A percentile compares a stretch with the other conserved stretches of the same genome.
Evolutionary conservation across 768 basidiomycete genomes (phyloP).

Genomic region (Lactifluus pinguis): DNA sequence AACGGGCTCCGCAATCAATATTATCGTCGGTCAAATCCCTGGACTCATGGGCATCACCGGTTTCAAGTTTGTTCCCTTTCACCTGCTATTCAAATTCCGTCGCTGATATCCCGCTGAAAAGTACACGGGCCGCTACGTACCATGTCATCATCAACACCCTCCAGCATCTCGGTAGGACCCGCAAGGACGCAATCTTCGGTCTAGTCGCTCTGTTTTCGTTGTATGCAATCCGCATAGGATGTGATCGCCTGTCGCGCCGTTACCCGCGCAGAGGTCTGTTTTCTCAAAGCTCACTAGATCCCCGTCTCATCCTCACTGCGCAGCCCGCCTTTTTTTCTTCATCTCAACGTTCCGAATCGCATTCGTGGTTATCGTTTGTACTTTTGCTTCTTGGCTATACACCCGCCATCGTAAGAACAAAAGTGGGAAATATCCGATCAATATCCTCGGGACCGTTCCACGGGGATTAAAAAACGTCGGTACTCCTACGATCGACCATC

Average conservation of each 20-base stretch:
- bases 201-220: conserved; percentile 62
- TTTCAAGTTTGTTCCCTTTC: conserved; percentile 52
- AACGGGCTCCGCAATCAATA: conserved; percentile 96
- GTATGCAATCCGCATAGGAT: conserved; percentile 57
- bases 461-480: conserved; percentile 66
- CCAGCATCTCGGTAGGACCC: conserved; percentile 64
- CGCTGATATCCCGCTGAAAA: conserved; percentile 24
- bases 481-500: conserved; percentile 34
- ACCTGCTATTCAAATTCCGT: background rate
- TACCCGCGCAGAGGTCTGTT: conserved; percentile 54
- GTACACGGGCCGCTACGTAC: conserved; percentile 81
- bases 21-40: conserved; percentile 81
- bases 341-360: conserved; percentile 69
- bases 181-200: conserved; percentile 86
- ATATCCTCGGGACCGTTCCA: conserved; percentile 75
- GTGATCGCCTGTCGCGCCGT: conserved; percentile 40
- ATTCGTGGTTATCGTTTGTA: conserved; percentile 82
- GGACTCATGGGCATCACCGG: conserved; percentile 81
- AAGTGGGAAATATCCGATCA: conserved; percentile 71
- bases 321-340: conserved; percentile 71
- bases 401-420: conserved; percentile 49
- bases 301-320: background rate
- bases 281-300: background rate
- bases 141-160: conserved; percentile 88
- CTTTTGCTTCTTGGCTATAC: conserved; percentile 82